These are phyloP conservation scores for Pseudocercospora fuligena DNA, from an alignment of 2,329 filamentous ascomycete genomes.

Conservation along the genomic window DNA sequence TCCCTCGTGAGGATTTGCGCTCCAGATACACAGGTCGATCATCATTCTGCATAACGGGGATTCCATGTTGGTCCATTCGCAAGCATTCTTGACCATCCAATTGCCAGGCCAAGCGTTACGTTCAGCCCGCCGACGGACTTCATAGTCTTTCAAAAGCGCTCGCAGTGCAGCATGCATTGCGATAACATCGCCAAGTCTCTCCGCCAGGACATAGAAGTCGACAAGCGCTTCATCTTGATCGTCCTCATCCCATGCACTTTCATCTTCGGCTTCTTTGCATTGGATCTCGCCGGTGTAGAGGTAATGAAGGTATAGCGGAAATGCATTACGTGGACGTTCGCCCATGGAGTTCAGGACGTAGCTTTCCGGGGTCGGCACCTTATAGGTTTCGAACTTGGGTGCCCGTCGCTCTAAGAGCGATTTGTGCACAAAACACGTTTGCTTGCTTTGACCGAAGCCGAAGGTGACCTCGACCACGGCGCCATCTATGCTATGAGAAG, in stretches of 20 bases:
- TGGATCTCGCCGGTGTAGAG: background rate
- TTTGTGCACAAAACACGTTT: too few relatives aligned
- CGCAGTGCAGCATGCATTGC: background rate
- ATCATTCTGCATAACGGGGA: background rate
- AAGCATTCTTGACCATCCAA: background rate
- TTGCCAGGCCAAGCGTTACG: too few relatives aligned
- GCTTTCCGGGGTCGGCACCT: too few relatives aligned
- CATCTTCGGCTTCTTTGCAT: background rate
- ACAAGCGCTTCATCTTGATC: background rate
- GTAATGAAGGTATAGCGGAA: background rate
- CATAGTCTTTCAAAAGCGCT: background rate
- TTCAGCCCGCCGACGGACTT: background rate
- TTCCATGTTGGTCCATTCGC: background rate
- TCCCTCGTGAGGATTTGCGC: background rate
- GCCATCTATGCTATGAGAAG: background rate
- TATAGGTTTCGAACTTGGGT: too few relatives aligned
- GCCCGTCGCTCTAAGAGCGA: too few relatives aligned
- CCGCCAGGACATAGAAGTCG: background rate
- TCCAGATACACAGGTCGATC: background rate
- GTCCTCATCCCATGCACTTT: background rate
- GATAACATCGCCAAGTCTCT: background rate
- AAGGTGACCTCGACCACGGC: too few relatives aligned
- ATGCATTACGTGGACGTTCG: background rate
- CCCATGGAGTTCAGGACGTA: too few relatives aligned
- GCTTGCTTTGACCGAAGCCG: too few relatives aligned